A percentile compares a stretch with the other conserved stretches of the same genome.
These are phyloP conservation scores for Talaromyces piceae DNA, from an alignment of 2,329 filamentous ascomycete genomes.

Conservation along the genomic window DNA sequence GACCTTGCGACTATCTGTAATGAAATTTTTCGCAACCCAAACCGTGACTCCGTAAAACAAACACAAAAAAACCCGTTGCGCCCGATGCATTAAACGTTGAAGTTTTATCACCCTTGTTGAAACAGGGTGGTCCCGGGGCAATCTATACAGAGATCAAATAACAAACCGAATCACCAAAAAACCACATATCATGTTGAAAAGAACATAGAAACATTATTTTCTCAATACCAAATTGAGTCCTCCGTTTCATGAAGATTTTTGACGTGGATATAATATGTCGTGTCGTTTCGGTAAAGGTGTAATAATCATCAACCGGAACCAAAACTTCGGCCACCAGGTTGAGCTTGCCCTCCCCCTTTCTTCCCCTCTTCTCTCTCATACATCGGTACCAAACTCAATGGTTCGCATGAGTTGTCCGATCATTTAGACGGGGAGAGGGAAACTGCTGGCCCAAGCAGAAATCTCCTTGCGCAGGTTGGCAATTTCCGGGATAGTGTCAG, in stretches of 20 bases:
- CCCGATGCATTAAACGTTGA: slow-evolving; percentile 10
- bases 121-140: slow-evolving; percentile 7
- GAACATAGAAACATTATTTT: neutral
- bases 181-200: neutral
- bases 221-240: neutral
- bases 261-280: neutral
- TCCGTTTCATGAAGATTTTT: neutral
- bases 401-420: neutral
- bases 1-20: neutral
- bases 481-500: slow-evolving; percentile 73
- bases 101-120: slow-evolving; percentile 12
- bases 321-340: slow-evolving; percentile 12
- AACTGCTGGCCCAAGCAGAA: slow-evolving; percentile 72
- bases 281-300: neutral
- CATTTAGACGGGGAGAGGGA: slow-evolving; percentile 68
- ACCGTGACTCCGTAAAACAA: neutral
- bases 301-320: neutral
- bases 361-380: slow-evolving; percentile 1
- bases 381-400: neutral
- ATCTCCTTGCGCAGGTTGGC: slow-evolving; percentile 84
- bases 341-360: slow-evolving; percentile 8
- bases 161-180: neutral
- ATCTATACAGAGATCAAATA: neutral
- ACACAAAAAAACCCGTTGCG: neutral
- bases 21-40: neutral